phyloP scores from a whole-genome alignment of 768 basidiomycete genomes.

The Gyrodon lividus region DNA sequence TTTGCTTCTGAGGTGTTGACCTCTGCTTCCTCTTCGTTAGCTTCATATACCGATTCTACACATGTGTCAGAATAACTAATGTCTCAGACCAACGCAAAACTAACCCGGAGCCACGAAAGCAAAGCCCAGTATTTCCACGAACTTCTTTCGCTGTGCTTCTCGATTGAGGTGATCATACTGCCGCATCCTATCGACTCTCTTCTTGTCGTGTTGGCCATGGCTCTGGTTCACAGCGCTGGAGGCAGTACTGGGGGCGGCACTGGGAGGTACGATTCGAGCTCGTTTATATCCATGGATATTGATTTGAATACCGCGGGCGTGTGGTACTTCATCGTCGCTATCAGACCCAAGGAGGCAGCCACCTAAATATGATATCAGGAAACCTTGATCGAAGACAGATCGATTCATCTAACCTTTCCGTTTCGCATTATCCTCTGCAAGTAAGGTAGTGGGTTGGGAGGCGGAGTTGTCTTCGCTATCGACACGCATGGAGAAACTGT shows the following conservation, averaged over 20 bases:
- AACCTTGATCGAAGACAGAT: neutral
- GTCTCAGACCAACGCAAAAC: neutral
- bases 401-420: constrained; percentile 45
- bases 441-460: constrained; percentile 17
- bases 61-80: constrained; percentile 4
- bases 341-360: constrained; percentile 30
- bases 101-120: constrained; percentile 21
- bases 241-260: no score
- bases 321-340: constrained; percentile 19
- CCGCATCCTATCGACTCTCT: constrained; percentile 41
- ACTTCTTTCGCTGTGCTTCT: constrained; percentile 35
- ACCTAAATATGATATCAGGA: constrained; percentile 11
- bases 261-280: constrained; percentile 49
- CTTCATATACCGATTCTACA: constrained; percentile 11
- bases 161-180: constrained; percentile 38
- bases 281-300: constrained; percentile 41
- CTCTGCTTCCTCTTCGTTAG: constrained; percentile 12
- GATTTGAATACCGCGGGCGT: constrained; percentile 27
- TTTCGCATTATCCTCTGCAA: constrained; percentile 35
- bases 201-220: constrained; percentile 40
- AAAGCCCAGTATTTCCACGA: constrained; percentile 39
- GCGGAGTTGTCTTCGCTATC: constrained; percentile 20
- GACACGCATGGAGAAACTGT: constrained; percentile 34
- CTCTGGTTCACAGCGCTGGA: constrained; percentile 37
- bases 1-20: constrained; percentile 1